Base-by-base conservation (phyloP, 495 filamentous ascomycete genomes). In the Amorphotheca resinae region DNA sequence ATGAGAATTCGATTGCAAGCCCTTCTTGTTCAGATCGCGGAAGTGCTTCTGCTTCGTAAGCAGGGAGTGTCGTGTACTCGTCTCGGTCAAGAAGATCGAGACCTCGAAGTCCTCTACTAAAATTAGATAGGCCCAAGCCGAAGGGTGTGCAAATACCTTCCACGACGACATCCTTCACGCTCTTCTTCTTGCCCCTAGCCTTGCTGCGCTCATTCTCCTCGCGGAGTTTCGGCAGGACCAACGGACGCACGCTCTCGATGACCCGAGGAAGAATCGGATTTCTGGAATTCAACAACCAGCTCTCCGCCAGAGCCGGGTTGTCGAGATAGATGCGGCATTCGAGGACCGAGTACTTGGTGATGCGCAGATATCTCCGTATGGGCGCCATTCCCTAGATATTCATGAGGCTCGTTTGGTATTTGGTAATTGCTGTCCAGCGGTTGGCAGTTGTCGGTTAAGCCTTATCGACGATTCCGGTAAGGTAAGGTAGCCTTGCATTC, bases 241-340 rank as follows among this genome's bases (percentile, higher is more conserved):
- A 64, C 0, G 87, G 88, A 9, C 84, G 79, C 16, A 95, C 79
- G 32, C 77, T 79, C 53, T 80, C 73, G 43, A 96, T 85, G 48
- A 95, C 76, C 41, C 79, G 80, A 9, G 79, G 80, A 8, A 98
- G 73, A 22, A 87, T 71, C 1, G 81, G 77, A 46, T 83, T 67
- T 34, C 76, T 72, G 14, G 79, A 60, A 48, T 76, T 76, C 34
- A 94, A 72, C 7, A 98, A 77, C 91, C 91, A 98, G 46, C 77
- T 68, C 31, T 79, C 72, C 4, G 66, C 68, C 33, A 93, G 79
- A 6, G 82, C 74, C 2, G 91, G 91, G 44, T 84, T 85, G 44
- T 95, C 91, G 33, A 95, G 76, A 62, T 95, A 98, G 53, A 98
- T 89, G 31, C 89, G 85, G 38, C 80, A 83, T 70, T 98, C 91